Evolutionary conservation across 202 grass and related monocot genomes (phyloP).

Genomic region (Digitaria exilis): DNA sequence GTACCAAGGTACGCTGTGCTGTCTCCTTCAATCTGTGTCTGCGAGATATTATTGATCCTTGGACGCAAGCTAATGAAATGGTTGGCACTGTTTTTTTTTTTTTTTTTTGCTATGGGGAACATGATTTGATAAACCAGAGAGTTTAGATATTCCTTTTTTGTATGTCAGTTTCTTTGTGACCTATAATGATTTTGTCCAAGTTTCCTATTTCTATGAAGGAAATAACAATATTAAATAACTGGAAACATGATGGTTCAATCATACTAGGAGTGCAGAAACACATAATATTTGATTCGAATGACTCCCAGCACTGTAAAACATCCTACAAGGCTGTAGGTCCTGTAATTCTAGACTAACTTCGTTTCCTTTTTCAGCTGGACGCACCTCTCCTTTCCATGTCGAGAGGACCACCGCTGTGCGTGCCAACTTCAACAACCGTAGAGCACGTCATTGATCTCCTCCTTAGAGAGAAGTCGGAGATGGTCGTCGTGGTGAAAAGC

Average conservation of each 20-base stretch:
- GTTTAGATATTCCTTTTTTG: conserved; percentile 8
- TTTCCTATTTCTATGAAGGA: background rate
- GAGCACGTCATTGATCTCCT: conserved; percentile 74
- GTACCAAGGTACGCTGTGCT: conserved; percentile 59
- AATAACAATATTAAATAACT: conserved; percentile 1
- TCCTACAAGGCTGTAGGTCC: background rate
- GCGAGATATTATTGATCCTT: conserved; percentile 1
- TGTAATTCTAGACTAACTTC: conserved; percentile 3
- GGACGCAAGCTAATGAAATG: background rate
- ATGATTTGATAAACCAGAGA: conserved; percentile 19
- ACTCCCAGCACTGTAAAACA: background rate
- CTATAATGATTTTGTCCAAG: background rate
- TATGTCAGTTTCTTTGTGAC: background rate
- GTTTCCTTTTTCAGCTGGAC: conserved; percentile 57
- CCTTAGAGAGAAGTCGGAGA: conserved; percentile 66
- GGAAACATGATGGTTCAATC: background rate
- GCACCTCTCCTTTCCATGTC: conserved; percentile 68
- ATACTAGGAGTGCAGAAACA: background rate
- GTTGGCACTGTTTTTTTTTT: background rate
- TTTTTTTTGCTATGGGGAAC: background rate
- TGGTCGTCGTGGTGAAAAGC: conserved; percentile 71
- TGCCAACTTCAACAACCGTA: conserved; percentile 64
- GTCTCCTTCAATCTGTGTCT: conserved; percentile 29
- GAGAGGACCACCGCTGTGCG: conserved; percentile 64
- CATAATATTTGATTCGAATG: background rate